Evolutionary conservation across 805 yeast genomes (phyloP).

Genomic region (Ogataea paraovalis): DNA sequence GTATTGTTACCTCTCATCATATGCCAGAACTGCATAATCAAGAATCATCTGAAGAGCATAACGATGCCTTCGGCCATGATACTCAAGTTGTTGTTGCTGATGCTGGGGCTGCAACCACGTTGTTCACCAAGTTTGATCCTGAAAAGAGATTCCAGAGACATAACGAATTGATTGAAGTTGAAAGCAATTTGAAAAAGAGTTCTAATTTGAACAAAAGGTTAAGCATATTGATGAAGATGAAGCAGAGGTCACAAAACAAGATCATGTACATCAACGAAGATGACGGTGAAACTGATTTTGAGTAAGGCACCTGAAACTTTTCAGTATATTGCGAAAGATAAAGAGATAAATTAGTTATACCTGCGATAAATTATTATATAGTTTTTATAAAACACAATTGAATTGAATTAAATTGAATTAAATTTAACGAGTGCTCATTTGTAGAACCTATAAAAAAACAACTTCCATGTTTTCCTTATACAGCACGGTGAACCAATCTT

Average conservation of each 20-base stretch:
- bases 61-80: constrained; percentile 62
- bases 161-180: constrained; percentile 70
- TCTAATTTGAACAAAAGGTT: constrained; percentile 65
- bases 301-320: not conserved
- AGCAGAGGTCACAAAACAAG: constrained; percentile 10
- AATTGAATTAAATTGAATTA: not conserved
- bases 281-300: not conserved
- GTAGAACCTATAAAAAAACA: constrained; percentile 35
- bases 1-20: not conserved
- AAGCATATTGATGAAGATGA: constrained; percentile 43
- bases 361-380: not conserved
- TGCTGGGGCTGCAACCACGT: constrained; percentile 12
- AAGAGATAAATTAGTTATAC: no score
- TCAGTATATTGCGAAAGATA: no score
- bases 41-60: constrained; percentile 2
- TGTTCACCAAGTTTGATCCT: constrained; percentile 63
- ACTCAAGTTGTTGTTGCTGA: constrained; percentile 8
- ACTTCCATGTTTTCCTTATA: constrained; percentile 38
- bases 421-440: not conserved
- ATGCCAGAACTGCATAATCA: not conserved
- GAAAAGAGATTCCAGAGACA: constrained; percentile 67
- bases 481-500: constrained; percentile 50
- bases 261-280: constrained; percentile 13
- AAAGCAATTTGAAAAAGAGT: constrained; percentile 65
- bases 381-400: not conserved